phyloP scores from a whole-genome alignment of 2,329 filamentous ascomycete species.

The Hypomyces perniciosus region DNA sequence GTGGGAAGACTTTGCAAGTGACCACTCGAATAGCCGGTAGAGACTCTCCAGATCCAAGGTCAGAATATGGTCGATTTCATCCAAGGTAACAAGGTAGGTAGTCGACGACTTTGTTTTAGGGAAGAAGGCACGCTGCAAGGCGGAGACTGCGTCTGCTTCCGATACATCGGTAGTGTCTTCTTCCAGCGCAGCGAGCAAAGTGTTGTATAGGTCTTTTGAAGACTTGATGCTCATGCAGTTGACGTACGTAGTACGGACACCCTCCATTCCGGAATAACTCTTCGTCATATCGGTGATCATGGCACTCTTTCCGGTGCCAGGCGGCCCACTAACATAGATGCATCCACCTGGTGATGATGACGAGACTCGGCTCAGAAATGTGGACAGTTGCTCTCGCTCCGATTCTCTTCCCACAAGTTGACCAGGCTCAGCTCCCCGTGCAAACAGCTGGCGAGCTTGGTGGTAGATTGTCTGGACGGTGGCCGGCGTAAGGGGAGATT shows the following conservation, averaged over 20 bases:
- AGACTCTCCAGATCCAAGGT: slow-evolving; percentile 83
- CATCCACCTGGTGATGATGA: slow-evolving; percentile 64
- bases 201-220: slow-evolving; percentile 77
- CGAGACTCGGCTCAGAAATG: slow-evolving; percentile 62
- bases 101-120: slow-evolving; percentile 49
- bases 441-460: slow-evolving; percentile 79
- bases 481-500: slow-evolving; percentile 65
- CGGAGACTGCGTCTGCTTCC: slow-evolving; percentile 61
- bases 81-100: slow-evolving; percentile 78
- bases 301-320: slow-evolving; percentile 94
- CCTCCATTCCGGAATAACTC: slow-evolving; percentile 44
- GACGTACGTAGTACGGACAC: slow-evolving; percentile 68
- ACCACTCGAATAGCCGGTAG: slow-evolving; percentile 96
- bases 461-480: slow-evolving; percentile 75
- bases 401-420: slow-evolving; percentile 72
- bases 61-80: slow-evolving; percentile 92
- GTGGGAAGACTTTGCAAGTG: slow-evolving; percentile 70
- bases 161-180: slow-evolving; percentile 48
- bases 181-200: slow-evolving; percentile 64
- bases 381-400: slow-evolving; percentile 56
- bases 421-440: slow-evolving; percentile 67
- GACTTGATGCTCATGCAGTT: slow-evolving; percentile 97
- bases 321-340: slow-evolving; percentile 90
- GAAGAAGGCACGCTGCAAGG: slow-evolving; percentile 66
- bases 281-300: slow-evolving; percentile 76